phyloP scores from a whole-genome alignment of 2,329 filamentous ascomycete species.

The Scortechinia acanthostroma region DNA sequence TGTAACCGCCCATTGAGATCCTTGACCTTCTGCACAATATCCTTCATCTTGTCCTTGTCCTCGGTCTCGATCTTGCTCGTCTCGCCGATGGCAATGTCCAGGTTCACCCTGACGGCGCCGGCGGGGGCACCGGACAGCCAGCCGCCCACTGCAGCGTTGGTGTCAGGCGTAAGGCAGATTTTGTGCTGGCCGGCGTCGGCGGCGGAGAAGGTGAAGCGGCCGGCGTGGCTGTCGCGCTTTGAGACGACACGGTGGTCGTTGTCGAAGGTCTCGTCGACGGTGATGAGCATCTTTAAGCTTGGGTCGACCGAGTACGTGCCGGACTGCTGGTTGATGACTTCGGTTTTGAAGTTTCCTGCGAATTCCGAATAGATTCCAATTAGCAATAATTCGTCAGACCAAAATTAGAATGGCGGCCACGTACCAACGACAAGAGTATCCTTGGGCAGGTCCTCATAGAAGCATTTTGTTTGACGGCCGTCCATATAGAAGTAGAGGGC shows the following conservation, averaged over 20 bases:
- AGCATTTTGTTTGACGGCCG: constrained; percentile 62
- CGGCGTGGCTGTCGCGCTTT: constrained; percentile 49
- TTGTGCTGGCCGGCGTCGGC: constrained; percentile 67
- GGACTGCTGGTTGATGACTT: background rate
- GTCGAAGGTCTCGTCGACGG: constrained; percentile 70
- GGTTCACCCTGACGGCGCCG: constrained; percentile 53
- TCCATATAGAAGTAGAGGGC: constrained; percentile 72
- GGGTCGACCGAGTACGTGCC: constrained; percentile 41
- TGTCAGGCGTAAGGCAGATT: constrained; percentile 62
- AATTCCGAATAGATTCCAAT: background rate
- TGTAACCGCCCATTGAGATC: constrained; percentile 63
- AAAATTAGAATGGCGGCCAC: background rate
- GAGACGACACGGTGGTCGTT: constrained; percentile 70
- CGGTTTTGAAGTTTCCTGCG: background rate
- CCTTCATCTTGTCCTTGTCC: constrained; percentile 66
- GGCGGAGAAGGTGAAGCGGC: constrained; percentile 69
- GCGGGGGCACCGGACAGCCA: constrained; percentile 47
- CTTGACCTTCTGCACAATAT: constrained; percentile 62
- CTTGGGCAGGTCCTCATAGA: constrained; percentile 72
- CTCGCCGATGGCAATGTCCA: constrained; percentile 70
- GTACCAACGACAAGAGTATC: constrained; percentile 63
- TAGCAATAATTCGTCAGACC: background rate
- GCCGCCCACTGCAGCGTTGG: constrained; percentile 41
- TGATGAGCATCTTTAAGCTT: constrained; percentile 56
- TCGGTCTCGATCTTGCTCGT: constrained; percentile 67